Evolutionary conservation across 163 green algal genomes (phyloP).

Genomic region (Scenedesmus sp.): DNA sequence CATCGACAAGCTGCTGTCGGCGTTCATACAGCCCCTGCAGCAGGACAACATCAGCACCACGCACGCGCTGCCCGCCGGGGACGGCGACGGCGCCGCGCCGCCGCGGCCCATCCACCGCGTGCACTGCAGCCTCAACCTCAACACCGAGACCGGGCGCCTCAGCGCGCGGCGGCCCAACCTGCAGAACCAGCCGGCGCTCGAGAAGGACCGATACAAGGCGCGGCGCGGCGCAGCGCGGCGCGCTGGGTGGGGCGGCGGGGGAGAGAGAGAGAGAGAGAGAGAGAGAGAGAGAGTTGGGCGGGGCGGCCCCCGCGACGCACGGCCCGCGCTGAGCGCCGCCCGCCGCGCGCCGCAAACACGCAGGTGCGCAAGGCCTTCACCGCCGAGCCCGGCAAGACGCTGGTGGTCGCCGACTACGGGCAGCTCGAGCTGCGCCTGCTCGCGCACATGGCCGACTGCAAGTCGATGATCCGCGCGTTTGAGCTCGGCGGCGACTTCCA

Average conservation of each 20-base stretch:
- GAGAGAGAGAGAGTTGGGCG: too few species aligned
- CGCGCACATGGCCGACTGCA: conserved; percentile 93
- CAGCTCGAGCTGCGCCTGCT: conserved; percentile 98
- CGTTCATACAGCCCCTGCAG: conserved; percentile 97
- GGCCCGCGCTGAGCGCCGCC: too few species aligned
- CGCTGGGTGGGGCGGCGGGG: too few species aligned
- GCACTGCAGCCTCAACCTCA: conserved; percentile 98
- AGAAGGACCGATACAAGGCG: conserved; percentile 98
- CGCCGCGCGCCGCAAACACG: too few species aligned
- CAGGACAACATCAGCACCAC: conserved; percentile 57
- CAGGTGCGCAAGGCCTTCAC: conserved; percentile 93
- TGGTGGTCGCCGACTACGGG: conserved; percentile 98
- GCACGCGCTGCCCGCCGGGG: not conserved
- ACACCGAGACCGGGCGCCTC: conserved; percentile 95
- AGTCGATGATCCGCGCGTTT: conserved; percentile 89
- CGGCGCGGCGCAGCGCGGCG: too few species aligned
- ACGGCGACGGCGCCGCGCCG: conserved; percentile 20
- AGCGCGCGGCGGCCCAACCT: conserved; percentile 91
- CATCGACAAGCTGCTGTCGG: conserved; percentile 95
- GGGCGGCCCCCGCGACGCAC: too few species aligned
- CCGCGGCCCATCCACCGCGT: conserved; percentile 64
- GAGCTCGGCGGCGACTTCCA: conserved; percentile 96
- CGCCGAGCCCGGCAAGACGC: conserved; percentile 76
- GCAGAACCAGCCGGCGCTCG: conserved; percentile 98
- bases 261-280: too few species aligned